phyloP scores from a whole-genome alignment of 768 basidiomycete genomes.

The Coprinopsis sp. region DNA sequence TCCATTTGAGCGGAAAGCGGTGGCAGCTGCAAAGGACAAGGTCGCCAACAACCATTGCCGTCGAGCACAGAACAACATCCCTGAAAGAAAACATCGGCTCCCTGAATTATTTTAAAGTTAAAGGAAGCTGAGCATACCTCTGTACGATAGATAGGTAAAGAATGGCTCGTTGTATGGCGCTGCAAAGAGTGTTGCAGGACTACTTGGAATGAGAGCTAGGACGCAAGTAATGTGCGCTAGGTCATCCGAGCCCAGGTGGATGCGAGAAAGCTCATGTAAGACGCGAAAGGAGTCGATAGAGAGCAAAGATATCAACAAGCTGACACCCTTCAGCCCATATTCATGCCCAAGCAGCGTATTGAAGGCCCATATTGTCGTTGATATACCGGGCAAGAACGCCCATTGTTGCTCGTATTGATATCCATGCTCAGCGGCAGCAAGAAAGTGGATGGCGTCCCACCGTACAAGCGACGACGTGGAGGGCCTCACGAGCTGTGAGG shows the following conservation, averaged over 20 bases:
- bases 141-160: constrained; percentile 78
- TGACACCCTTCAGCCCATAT: background rate
- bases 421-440: constrained; percentile 54
- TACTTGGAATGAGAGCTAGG: constrained; percentile 76
- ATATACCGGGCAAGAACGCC: constrained; percentile 79
- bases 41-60: constrained; percentile 52
- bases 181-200: constrained; percentile 67
- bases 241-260: constrained; percentile 48
- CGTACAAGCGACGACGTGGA: constrained; percentile 42
- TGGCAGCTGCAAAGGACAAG: constrained; percentile 58
- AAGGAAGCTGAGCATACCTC: constrained; percentile 40
- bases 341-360: constrained; percentile 13
- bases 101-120: background rate
- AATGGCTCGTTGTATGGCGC: constrained; percentile 83
- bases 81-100: constrained; percentile 25
- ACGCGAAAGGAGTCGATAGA: constrained; percentile 40
- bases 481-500: constrained; percentile 25
- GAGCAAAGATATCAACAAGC: constrained; percentile 33
- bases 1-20: constrained; percentile 73
- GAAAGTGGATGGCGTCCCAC: constrained; percentile 89
- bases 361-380: constrained; percentile 29
- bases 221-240: constrained; percentile 59
- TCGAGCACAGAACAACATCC: constrained; percentile 54
- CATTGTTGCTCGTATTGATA: constrained; percentile 74
- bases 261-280: constrained; percentile 55